phyloP scores from a whole-genome alignment of 164 flowering plant genomes.

The Hamamelis virginiana region DNA sequence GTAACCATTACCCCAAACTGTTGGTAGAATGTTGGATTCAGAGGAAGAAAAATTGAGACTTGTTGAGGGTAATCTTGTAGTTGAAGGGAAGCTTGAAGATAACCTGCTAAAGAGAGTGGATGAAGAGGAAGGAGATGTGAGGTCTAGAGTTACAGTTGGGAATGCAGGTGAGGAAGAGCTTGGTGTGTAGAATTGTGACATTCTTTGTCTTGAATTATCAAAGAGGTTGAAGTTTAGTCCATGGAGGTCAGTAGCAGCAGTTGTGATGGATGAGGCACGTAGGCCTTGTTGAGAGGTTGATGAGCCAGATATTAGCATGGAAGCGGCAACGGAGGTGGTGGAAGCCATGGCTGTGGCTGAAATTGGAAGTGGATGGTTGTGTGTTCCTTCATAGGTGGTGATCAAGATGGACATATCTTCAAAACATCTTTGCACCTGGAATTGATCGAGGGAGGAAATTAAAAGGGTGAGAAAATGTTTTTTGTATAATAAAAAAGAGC shows the following conservation, averaged over 20 bases:
- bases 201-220: slow-evolving; percentile 20
- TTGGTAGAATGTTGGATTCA: slow-evolving; percentile 18
- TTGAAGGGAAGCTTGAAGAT: slow-evolving; percentile 17
- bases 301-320: slow-evolving; percentile 38
- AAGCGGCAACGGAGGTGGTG: slow-evolving; percentile 49
- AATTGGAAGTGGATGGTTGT: slow-evolving; percentile 51
- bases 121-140: slow-evolving; percentile 28
- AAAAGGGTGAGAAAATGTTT: no score
- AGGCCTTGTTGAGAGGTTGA: slow-evolving; percentile 22
- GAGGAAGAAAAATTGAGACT: slow-evolving; percentile 31
- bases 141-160: slow-evolving; percentile 57
- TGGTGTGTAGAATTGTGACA: slow-evolving; percentile 23
- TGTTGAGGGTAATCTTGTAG: slow-evolving; percentile 21
- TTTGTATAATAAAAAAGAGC: no score
- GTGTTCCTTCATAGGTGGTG: slow-evolving; percentile 50
- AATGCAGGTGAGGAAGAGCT: slow-evolving; percentile 26
- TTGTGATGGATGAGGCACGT: background rate
- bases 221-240: slow-evolving; percentile 18
- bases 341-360: slow-evolving; percentile 53
- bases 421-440: slow-evolving; percentile 48
- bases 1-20: slow-evolving; percentile 23
- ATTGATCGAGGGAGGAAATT: background rate
- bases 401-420: slow-evolving; percentile 49
- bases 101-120: slow-evolving; percentile 18
- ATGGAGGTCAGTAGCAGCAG: slow-evolving; percentile 6